Evolutionary conservation across 2,329 filamentous ascomycete genomes (phyloP).

Genomic region (Byssoonygena ceratinophila): DNA sequence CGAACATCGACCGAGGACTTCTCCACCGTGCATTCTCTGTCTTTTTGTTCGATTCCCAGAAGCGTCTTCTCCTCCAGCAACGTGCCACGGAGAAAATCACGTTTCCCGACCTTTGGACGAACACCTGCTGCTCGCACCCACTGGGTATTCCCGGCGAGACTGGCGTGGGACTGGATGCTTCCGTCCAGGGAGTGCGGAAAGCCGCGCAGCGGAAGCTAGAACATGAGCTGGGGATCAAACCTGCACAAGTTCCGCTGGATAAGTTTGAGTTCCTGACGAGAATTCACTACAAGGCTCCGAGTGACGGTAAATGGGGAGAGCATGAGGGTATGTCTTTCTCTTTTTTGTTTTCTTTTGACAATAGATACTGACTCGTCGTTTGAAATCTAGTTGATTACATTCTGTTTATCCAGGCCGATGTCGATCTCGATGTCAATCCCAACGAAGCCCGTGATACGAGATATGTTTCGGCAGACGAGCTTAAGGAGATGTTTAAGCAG

Average conservation of each 20-base stretch:
- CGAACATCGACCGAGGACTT: conserved; percentile 92
- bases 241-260: conserved; percentile 77
- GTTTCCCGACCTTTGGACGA: conserved; percentile 98
- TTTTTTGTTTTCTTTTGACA: not conserved
- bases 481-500: conserved; percentile 78
- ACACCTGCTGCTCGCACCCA: conserved; percentile 98
- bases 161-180: conserved; percentile 66
- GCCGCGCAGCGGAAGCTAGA: conserved; percentile 88
- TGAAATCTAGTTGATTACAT: conserved; percentile 76
- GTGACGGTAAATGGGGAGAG: conserved; percentile 96
- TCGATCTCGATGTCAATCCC: conserved; percentile 68
- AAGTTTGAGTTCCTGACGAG: conserved; percentile 88
- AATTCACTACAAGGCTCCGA: conserved; percentile 96
- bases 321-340: conserved; percentile 66
- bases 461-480: conserved; percentile 71
- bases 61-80: conserved; percentile 88
- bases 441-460: conserved; percentile 82
- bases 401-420: conserved; percentile 90
- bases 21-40: conserved; percentile 96
- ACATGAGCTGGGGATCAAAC: conserved; percentile 87
- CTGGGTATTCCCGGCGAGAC: conserved; percentile 86
- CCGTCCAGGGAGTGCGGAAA: conserved; percentile 75
- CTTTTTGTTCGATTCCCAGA: conserved; percentile 92
- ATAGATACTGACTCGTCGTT: conserved; percentile 3
- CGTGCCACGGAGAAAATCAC: conserved; percentile 95